phyloP scores from a whole-genome alignment of 2,329 filamentous ascomycete genomes.

The Rutstroemia sp. region DNA sequence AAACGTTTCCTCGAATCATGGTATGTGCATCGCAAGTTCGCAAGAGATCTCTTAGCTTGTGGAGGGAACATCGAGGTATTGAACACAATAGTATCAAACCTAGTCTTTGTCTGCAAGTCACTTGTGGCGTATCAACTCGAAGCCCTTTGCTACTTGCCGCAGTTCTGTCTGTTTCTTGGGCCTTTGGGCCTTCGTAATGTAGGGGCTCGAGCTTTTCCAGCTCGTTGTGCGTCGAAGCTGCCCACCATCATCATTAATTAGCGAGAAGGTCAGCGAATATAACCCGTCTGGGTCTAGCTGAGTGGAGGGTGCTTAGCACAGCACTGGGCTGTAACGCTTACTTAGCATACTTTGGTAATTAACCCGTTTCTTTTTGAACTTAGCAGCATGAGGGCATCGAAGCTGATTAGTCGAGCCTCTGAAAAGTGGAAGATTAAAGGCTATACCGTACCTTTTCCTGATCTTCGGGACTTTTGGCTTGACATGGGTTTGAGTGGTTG shows the following conservation, averaged over 20 bases:
- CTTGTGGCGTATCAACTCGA: background rate
- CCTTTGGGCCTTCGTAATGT: background rate
- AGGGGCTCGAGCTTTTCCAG: background rate
- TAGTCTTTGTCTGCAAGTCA: background rate
- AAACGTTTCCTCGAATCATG: no score
- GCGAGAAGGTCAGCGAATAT: no score
- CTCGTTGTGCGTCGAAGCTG: background rate
- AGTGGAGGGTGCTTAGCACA: no score
- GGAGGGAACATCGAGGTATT: no score
- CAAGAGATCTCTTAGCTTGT: no score
- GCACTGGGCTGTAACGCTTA: no score
- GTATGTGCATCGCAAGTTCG: no score
- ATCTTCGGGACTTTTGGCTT: background rate
- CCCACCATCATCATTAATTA: background rate
- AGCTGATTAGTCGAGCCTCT: background rate
- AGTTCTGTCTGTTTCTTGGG: no score
- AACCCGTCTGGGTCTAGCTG: no score
- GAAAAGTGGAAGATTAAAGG: background rate
- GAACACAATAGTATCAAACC: background rate
- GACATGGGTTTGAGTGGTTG: background rate
- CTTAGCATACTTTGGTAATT: no score
- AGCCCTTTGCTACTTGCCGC: background rate
- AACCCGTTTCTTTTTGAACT: background rate
- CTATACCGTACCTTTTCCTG: background rate
- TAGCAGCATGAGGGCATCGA: background rate